Conservation (phyloP, 306 rosid genomes). For the Vigna trinervia region DNA sequence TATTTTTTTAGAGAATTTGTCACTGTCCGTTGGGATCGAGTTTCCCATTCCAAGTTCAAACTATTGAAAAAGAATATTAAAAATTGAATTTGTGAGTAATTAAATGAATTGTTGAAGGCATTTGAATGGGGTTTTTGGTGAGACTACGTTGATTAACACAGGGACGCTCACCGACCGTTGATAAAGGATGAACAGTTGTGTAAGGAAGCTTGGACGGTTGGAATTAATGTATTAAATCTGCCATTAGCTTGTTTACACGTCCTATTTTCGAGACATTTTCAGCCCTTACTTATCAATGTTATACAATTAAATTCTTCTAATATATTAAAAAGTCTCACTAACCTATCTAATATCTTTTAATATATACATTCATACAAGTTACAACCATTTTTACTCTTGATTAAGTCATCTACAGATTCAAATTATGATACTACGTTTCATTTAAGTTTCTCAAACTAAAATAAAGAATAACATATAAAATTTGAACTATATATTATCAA, state of each 20-base stretch:
- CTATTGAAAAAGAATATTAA: not conserved
- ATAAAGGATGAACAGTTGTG: conserved; percentile 18
- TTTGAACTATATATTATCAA: no score
- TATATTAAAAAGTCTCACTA: not conserved
- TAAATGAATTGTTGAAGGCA: conserved; percentile 30
- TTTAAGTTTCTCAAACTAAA: no score
- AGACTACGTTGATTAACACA: conserved; percentile 33
- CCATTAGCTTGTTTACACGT: conserved; percentile 42
- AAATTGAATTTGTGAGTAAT: not conserved
- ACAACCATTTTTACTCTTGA: no score
- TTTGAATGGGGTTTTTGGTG: conserved; percentile 39
- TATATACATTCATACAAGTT: no score
- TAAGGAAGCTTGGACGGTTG: conserved; percentile 35
- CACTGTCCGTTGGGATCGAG: not conserved
- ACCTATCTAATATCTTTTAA: not conserved
- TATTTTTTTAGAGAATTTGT: not conserved
- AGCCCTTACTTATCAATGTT: not conserved
- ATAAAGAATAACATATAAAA: no score
- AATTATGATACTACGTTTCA: no score
- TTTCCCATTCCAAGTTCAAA: conserved; percentile 25
- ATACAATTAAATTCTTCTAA: not conserved
- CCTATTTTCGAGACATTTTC: conserved; percentile 2
- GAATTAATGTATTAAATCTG: not conserved
- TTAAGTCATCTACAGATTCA: no score
- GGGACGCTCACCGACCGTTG: conserved; percentile 55